Evolutionary conservation across 768 basidiomycete genomes (phyloP).

Genomic region (Candolleomyces aberdarensis): DNA sequence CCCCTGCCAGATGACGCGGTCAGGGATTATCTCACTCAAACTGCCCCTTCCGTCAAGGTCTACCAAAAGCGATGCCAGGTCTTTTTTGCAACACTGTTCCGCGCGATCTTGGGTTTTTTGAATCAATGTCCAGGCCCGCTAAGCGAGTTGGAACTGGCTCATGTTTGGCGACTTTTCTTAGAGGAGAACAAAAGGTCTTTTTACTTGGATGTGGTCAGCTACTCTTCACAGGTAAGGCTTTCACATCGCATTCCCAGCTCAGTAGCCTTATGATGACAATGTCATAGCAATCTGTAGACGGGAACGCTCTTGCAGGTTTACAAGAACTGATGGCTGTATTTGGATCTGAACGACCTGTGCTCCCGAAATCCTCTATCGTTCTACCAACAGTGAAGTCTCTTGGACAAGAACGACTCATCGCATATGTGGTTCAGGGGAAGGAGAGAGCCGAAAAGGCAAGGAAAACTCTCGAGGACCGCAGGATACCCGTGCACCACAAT

Average conservation of each 20-base stretch:
- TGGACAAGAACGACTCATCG: background rate
- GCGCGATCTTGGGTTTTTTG: background rate
- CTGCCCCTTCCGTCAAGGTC: background rate
- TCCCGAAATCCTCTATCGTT: background rate
- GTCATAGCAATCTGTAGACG: no score
- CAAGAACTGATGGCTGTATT: background rate
- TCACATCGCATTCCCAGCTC: no score
- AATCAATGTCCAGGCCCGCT: background rate
- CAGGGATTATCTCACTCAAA: background rate
- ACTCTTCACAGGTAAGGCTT: background rate
- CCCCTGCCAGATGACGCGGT: background rate
- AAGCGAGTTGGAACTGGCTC: background rate
- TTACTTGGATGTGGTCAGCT: background rate
- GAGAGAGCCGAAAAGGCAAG: background rate
- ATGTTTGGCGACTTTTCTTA: background rate
- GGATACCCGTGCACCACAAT: background rate
- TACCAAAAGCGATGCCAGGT: background rate
- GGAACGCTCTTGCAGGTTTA: background rate
- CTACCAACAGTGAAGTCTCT: background rate
- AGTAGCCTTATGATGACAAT: background rate
- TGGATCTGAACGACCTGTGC: background rate
- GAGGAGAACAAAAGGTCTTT: background rate
- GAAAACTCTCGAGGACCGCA: background rate
- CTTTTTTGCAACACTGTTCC: background rate
- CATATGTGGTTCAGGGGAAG: background rate